Evolutionary conservation across 305 asterid genomes (phyloP).

Genomic region (Fraxinus angustifolia): DNA sequence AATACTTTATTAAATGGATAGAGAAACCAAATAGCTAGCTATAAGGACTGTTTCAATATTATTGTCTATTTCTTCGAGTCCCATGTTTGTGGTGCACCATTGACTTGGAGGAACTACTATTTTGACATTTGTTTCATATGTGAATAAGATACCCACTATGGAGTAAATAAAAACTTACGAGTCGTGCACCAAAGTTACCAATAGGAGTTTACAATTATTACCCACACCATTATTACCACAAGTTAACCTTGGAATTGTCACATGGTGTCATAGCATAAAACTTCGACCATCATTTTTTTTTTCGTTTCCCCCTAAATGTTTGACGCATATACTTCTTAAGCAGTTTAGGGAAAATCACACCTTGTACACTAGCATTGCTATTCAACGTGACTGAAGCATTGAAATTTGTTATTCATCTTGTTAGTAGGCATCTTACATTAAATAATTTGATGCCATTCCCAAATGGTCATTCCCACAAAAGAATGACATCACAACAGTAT

Average conservation of each 20-base stretch:
- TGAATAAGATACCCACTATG: constrained; percentile 4
- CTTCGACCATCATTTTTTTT: neutral
- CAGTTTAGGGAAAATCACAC: neutral
- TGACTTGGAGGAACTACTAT: neutral
- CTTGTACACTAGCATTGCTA: neutral
- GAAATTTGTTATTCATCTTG: neutral
- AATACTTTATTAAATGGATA: constrained; percentile 14
- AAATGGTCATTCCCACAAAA: neutral
- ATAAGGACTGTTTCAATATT: neutral
- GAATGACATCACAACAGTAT: neutral
- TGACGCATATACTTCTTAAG: neutral
- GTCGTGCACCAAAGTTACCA: neutral
- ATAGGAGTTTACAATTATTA: neutral
- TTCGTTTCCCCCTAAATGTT: neutral
- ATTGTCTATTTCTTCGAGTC: neutral
- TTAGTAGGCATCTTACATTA: neutral
- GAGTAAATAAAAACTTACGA: neutral
- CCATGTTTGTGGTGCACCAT: constrained; percentile 11
- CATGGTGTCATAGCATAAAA: neutral
- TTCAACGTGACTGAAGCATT: neutral
- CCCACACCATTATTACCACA: neutral
- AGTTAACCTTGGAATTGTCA: neutral
- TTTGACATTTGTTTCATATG: neutral
- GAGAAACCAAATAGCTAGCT: neutral
- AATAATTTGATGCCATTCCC: neutral